phyloP scores from a whole-genome alignment of 2,329 filamentous ascomycete genomes.

The Endoconidiophora polonica region DNA sequence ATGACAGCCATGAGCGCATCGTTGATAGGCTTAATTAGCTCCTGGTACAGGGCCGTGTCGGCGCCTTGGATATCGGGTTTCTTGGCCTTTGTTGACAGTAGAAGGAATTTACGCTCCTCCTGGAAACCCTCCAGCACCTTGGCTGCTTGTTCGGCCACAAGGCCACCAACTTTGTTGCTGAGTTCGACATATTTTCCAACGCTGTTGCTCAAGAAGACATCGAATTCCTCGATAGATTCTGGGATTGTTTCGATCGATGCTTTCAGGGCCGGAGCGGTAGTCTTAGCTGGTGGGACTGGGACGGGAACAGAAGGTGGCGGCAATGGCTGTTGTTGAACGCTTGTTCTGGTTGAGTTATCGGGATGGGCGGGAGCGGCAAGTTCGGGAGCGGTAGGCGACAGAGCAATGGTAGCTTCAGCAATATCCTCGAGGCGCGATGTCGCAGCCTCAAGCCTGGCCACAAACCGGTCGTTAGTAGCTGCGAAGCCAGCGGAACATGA shows the following conservation, averaged over 20 bases:
- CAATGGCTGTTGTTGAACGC: background rate
- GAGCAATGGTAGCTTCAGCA: constrained; percentile 55
- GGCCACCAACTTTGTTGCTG: constrained; percentile 60
- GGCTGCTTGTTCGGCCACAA: constrained; percentile 59
- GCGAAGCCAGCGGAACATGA: background rate
- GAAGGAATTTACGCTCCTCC: constrained; percentile 73
- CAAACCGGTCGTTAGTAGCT: background rate
- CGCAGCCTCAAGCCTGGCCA: constrained; percentile 75
- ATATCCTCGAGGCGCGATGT: constrained; percentile 95
- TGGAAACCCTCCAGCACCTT: constrained; percentile 51
- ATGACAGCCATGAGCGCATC: constrained; percentile 63
- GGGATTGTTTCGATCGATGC: constrained; percentile 43
- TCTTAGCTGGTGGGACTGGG: constrained; percentile 14
- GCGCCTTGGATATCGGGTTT: constrained; percentile 56
- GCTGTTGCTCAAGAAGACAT: constrained; percentile 55
- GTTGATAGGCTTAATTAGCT: constrained; percentile 75
- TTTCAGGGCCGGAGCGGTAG: constrained; percentile 27
- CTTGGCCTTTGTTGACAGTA: constrained; percentile 78
- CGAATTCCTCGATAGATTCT: constrained; percentile 73
- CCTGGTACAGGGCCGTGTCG: constrained; percentile 50
- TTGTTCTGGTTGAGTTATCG: background rate
- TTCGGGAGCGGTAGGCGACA: constrained; percentile 31
- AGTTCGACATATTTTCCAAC: constrained; percentile 63
- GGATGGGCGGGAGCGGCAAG: constrained; percentile 15
- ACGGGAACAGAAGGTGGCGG: constrained; percentile 15